Conservation (phyloP, 805 yeast genomes). For the Candida xiaguanensis region DNA sequence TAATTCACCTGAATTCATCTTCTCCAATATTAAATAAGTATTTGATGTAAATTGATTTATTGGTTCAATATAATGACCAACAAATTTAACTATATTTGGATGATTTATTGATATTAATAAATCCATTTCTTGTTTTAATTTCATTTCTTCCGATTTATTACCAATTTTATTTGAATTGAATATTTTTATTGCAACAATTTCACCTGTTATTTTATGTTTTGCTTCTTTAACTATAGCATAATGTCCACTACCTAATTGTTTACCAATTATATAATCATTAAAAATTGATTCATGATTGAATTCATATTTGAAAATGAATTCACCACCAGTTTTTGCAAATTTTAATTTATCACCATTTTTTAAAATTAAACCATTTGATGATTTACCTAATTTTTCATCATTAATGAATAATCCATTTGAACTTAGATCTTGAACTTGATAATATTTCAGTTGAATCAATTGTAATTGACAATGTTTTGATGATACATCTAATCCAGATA, state of each 20-base stretch:
- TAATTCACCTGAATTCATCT: constrained; percentile 70
- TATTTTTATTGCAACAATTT: constrained; percentile 67
- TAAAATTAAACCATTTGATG: constrained; percentile 44
- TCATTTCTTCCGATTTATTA: constrained; percentile 30
- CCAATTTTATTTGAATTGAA: constrained; percentile 52
- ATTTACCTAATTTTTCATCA: constrained; percentile 49
- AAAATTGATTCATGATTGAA: constrained; percentile 41
- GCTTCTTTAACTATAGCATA: constrained; percentile 81
- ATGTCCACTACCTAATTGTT: constrained; percentile 70
- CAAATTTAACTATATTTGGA: constrained; percentile 64
- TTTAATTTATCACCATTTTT: constrained; percentile 62
- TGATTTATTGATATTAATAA: constrained; percentile 64
- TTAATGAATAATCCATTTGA: constrained; percentile 69
- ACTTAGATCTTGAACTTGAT: constrained; percentile 52
- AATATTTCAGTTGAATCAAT: constrained; percentile 27
- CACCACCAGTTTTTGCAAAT: constrained; percentile 51
- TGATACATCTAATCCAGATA: constrained; percentile 60
- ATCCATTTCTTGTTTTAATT: constrained; percentile 63
- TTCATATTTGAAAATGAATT: constrained; percentile 47
- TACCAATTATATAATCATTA: constrained; percentile 55
- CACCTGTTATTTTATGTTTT: constrained; percentile 52
- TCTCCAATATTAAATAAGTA: constrained; percentile 66
- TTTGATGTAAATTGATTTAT: constrained; percentile 48
- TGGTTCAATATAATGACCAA: constrained; percentile 55
- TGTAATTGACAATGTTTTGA: constrained; percentile 58